Base-by-base conservation (phyloP, 352 stramenopile genomes). In the Stramenopiles sp. region DNA sequence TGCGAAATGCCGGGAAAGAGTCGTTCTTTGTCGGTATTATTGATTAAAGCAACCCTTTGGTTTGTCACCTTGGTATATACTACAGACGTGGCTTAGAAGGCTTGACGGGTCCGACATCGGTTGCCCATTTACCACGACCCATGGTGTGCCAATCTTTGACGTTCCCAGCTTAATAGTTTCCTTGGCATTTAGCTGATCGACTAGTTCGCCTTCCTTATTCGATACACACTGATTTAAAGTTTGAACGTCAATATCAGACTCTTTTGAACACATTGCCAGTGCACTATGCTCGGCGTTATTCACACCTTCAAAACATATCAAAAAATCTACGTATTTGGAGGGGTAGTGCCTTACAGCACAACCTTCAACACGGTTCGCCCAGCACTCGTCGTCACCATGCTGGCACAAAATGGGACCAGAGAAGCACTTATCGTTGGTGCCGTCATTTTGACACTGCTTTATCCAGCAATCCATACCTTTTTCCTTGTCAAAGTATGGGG, bases 381-480 rank as follows among this genome's bases (percentile, higher is more conserved):
- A 31, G 22, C 71, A 78, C 22, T 78, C 71, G 8, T 78, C 71
- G 4, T 14, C 31, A 14, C 71, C 71, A 78, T 78, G 71, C 14
- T 78, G 71, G 22, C 71, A 78, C 14, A 78, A 33, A 14, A 78
- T 78, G 4, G 4, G 4, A 31, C 30, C 71, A 31, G 4, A 14
- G 22, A 78, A 78, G 14, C 71, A 78, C 1, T 78, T 33, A 14
- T 4, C 8, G 71, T 31, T 33, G 30, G 4, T 33, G 8, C 4
- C 4, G 14, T 55, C 14, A 14, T 55, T 14, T 14, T 14, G 4
- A 33, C 71, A 78, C 8, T 78, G 1, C 4, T 78, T 78, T 78
- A 78, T 33, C 71, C 71, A 78, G 22, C 71, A 78, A 78, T 33
- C 31, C 71, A 78, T 78, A 14, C 71, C 71, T 31, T 78, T 78